Conservation (phyloP, 2,329 filamentous ascomycete genomes). For the Dactylellina cionopaga region DNA sequence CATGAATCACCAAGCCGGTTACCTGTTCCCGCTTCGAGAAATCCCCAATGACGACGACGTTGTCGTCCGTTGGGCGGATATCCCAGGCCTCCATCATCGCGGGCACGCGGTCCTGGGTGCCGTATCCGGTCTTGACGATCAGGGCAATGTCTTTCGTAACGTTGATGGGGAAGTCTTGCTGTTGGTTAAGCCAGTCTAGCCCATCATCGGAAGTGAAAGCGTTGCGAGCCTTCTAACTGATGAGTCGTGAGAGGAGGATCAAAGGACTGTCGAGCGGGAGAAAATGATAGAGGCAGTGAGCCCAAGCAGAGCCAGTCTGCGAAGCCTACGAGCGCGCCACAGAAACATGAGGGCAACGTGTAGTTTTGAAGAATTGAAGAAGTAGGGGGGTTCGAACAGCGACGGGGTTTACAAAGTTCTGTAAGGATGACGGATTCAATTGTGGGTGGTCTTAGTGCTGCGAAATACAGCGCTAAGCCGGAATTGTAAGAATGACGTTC, state of each 20-base stretch:
- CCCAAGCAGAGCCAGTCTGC: not conserved
- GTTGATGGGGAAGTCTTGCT: not conserved
- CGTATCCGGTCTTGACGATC: not conserved
- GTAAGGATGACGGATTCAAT: too few relatives aligned
- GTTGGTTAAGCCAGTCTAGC: not conserved
- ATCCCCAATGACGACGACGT: not conserved
- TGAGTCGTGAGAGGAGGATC: not conserved
- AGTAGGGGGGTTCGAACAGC: too few relatives aligned
- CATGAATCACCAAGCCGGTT: not conserved
- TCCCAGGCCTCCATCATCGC: conserved; percentile 1
- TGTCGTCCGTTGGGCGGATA: not conserved
- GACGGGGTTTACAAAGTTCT: too few relatives aligned
- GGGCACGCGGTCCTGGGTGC: not conserved
- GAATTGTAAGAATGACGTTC: too few relatives aligned
- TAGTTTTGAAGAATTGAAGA: too few relatives aligned
- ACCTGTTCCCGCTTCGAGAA: not conserved
- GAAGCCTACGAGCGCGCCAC: not conserved
- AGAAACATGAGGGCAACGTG: too few relatives aligned
- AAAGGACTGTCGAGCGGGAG: not conserved
- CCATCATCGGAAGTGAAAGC: not conserved
- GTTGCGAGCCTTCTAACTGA: not conserved
- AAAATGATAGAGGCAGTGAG: not conserved
- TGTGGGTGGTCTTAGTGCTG: too few relatives aligned
- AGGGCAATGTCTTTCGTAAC: not conserved
- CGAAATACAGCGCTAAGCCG: too few relatives aligned